Evolutionary conservation across 2,329 filamentous ascomycete genomes (phyloP), one percentile per base, ranked within the genome.

Genomic region (Ophiocordyceps camponoti-leonardi): DNA sequence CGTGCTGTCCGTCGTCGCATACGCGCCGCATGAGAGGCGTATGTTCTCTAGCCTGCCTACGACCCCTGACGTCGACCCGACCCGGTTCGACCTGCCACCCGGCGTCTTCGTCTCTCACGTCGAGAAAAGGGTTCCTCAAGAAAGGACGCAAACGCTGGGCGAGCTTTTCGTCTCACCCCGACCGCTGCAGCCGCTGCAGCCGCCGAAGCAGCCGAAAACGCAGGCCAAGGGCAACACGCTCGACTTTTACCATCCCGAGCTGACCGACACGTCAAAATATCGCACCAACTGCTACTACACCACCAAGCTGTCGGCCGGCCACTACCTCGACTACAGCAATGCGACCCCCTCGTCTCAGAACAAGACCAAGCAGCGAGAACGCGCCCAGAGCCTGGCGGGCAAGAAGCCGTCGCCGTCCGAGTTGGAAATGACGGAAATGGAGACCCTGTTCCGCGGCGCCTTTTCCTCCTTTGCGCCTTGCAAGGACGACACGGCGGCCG

Each of bases 381-480:
- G 82, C 42, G 79, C 81, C 1, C 67, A 86, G 52, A 86, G 81
- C 53, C 67, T 75, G 56, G 79, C 65, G 39, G 79, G 71, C 51
- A 72, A 66, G 57, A 75, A 78, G 61, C 73, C 72, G 6, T 72
- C 72, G 2, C 61, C 67, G 6, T 63, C 64, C 1, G 76, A 80
- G 50, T 56, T 75, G 1, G 71, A 83, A 55, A 67, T 75, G 53
- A 73, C 75, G 4, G 81, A 82, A 57, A 76, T 86, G 62, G 83
- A 88, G 52, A 72, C 79, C 0, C 65, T 88, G 11, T 90, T 88
- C 56, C 73, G 82, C 28, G 77, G 81, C 46, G 83, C 80, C 1
- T 90, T 87, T 59, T 86, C 82, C 0, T 83, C 81, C 55, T 90
- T 88, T 58, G 84, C 84, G 6, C 84, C 84, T 0, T 78, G 74